Conservation (phyloP, 768 basidiomycete genomes). For the Hericium coralloides region DNA sequence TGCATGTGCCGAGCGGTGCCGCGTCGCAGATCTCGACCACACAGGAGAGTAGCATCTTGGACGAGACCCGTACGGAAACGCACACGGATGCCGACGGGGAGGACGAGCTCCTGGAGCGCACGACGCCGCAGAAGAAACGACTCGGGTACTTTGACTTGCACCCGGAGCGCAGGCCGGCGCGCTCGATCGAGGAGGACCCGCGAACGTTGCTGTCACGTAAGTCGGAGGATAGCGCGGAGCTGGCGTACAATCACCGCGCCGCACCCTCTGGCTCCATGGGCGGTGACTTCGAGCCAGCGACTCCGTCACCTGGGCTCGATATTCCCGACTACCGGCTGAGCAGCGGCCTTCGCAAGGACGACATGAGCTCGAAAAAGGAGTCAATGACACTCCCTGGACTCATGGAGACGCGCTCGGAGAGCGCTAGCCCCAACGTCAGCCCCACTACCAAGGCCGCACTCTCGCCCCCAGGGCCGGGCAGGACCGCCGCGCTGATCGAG, state of each 20-base stretch:
- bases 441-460: background rate
- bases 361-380: background rate
- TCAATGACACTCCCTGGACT: background rate
- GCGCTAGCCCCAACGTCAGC: background rate
- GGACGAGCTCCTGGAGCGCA: constrained; percentile 8
- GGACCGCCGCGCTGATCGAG: constrained; percentile 73
- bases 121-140: constrained; percentile 22
- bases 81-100: constrained; percentile 21
- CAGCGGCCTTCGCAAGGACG: background rate
- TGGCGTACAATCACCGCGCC: background rate
- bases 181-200: constrained; percentile 19
- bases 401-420: background rate
- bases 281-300: background rate
- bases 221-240: constrained; percentile 5
- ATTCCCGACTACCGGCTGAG: background rate
- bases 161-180: constrained; percentile 52
- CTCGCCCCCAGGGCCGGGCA: constrained; percentile 19
- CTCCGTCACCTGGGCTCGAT: background rate
- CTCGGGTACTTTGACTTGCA: constrained; percentile 74
- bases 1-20: constrained; percentile 4
- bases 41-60: background rate
- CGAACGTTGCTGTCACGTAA: background rate
- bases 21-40: constrained; percentile 3
- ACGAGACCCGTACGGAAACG: background rate
- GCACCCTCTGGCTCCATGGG: background rate